phyloP scores from a whole-genome alignment of 2,329 filamentous ascomycete species.

The Colletotrichum chlorophyti region DNA sequence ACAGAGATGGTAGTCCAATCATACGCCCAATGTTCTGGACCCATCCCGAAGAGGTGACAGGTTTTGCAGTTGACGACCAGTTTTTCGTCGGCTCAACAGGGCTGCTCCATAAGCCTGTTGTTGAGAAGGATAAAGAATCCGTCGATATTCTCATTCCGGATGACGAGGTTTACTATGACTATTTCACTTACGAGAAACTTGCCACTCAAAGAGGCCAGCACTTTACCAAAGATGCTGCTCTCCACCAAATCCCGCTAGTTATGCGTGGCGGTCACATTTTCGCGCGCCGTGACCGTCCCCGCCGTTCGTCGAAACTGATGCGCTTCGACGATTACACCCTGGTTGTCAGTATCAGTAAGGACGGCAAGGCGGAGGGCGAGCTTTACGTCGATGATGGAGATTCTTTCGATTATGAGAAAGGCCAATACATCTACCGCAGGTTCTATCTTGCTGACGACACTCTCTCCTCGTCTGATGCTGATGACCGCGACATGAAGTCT shows the following conservation, averaged over 20 bases:
- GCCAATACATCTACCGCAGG: constrained; percentile 85
- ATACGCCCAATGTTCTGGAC: constrained; percentile 93
- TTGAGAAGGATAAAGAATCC: constrained; percentile 75
- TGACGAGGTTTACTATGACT: constrained; percentile 90
- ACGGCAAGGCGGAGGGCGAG: constrained; percentile 71
- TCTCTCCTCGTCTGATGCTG: constrained; percentile 75
- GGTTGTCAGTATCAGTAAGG: constrained; percentile 74
- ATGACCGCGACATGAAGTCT: constrained; percentile 58
- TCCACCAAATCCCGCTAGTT: constrained; percentile 87
- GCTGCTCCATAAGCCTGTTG: constrained; percentile 90
- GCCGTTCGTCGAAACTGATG: constrained; percentile 88
- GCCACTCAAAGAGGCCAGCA: constrained; percentile 72
- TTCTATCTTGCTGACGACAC: constrained; percentile 71
- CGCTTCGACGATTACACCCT: constrained; percentile 94
- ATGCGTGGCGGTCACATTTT: constrained; percentile 95
- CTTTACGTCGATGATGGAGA: constrained; percentile 95
- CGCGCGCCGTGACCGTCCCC: constrained; percentile 85
- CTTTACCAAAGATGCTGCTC: constrained; percentile 75
- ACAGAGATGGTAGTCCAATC: constrained; percentile 83
- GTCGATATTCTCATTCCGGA: constrained; percentile 89
- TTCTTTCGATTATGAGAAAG: constrained; percentile 84
- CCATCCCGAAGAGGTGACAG: constrained; percentile 83
- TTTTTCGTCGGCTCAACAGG: constrained; percentile 90
- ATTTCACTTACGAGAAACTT: constrained; percentile 85
- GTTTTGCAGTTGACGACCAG: constrained; percentile 90